Conservation (phyloP, 140 eudicot genomes). For the Cichorium intybus region DNA sequence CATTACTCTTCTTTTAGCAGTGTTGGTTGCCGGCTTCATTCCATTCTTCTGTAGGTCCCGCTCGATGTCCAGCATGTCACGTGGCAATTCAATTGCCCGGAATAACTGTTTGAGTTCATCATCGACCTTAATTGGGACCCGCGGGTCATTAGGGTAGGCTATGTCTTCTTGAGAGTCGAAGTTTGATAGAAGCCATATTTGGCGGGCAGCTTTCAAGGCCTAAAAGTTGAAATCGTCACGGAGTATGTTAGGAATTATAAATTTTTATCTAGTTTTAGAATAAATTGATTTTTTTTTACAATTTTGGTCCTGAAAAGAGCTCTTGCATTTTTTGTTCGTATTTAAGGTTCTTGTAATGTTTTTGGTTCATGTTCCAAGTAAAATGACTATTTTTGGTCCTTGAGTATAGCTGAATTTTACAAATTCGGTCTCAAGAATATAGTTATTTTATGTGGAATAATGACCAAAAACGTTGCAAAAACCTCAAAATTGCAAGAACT, state of each 20-base stretch:
- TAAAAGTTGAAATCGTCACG: not conserved
- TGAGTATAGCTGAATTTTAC: too few relatives aligned
- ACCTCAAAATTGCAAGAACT: too few relatives aligned
- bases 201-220: constrained; percentile 60
- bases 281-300: not conserved
- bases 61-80: constrained; percentile 67
- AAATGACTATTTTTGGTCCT: not conserved
- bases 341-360: not conserved
- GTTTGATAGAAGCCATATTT: constrained; percentile 59
- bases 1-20: constrained; percentile 70
- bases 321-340: not conserved
- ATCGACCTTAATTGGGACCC: constrained; percentile 49
- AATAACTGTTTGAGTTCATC: constrained; percentile 56
- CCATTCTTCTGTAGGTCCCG: constrained; percentile 70
- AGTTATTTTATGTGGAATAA: too few relatives aligned
- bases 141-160: constrained; percentile 71
- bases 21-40: constrained; percentile 76
- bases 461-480: too few relatives aligned
- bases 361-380: not conserved
- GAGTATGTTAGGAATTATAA: not conserved
- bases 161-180: constrained; percentile 65
- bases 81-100: constrained; percentile 52
- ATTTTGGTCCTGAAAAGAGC: not conserved
- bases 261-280: not conserved
- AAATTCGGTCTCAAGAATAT: too few relatives aligned